Conservation (phyloP, 2,329 filamentous ascomycete genomes). For the Leptographium lundbergii region DNA sequence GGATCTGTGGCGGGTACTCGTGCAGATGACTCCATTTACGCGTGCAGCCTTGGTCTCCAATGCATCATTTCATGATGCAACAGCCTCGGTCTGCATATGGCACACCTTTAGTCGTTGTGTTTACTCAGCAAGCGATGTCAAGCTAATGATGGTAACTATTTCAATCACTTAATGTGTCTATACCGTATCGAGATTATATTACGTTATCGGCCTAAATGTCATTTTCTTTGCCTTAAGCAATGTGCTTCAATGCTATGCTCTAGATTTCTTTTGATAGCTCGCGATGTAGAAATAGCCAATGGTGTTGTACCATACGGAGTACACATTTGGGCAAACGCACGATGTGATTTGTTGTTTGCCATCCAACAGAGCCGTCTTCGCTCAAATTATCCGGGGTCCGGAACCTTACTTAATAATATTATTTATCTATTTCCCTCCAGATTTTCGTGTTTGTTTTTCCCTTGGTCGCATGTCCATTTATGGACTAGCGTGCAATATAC, state of each 20-base stretch:
- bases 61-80: background rate
- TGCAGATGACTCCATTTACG: background rate
- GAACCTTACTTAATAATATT: background rate
- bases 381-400: background rate
- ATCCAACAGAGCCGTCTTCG: background rate
- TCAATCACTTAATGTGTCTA: too few relatives aligned
- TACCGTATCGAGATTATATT: too few relatives aligned
- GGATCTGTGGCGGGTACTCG: background rate
- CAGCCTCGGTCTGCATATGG: too few relatives aligned
- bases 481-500: slow-evolving; percentile 17
- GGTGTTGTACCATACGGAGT: too few relatives aligned
- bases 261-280: too few relatives aligned
- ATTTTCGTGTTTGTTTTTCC: slow-evolving; percentile 4
- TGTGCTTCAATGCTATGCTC: too few relatives aligned
- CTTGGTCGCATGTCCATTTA: slow-evolving; percentile 12
- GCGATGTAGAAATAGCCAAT: too few relatives aligned
- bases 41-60: background rate
- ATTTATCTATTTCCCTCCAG: background rate
- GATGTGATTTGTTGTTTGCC: background rate
- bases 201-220: too few relatives aligned
- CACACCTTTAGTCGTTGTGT: background rate
- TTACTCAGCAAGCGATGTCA: background rate
- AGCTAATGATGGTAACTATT: background rate
- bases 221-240: too few relatives aligned
- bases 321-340: background rate